Conservation (phyloP, 805 yeast genomes). For the Teunomyces gatunensis region DNA sequence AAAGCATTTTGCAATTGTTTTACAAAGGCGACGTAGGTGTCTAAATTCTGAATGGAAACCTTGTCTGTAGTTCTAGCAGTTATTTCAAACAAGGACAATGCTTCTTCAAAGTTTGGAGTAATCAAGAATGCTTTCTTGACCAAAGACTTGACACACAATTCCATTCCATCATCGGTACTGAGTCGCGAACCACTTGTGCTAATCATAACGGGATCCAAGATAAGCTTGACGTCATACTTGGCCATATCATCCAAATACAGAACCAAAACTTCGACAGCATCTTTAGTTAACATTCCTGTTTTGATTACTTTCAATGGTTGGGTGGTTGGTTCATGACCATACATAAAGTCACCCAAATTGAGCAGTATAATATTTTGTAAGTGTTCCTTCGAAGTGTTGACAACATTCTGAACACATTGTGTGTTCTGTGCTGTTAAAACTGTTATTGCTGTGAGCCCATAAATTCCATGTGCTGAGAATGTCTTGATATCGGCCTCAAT, state of each 20-base stretch:
- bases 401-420: constrained; percentile 41
- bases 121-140: constrained; percentile 55
- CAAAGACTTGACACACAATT: constrained; percentile 40
- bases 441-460: constrained; percentile 73
- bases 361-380: constrained; percentile 50
- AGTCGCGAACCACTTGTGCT: constrained; percentile 73
- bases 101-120: constrained; percentile 79
- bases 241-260: constrained; percentile 32
- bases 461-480: constrained; percentile 69
- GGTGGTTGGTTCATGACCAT: constrained; percentile 18
- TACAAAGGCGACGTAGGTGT: constrained; percentile 31
- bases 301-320: constrained; percentile 60
- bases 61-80: constrained; percentile 18
- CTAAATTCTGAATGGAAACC: constrained; percentile 21
- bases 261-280: constrained; percentile 48
- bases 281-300: constrained; percentile 71
- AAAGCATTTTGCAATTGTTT: constrained; percentile 21
- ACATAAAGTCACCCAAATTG: constrained; percentile 56
- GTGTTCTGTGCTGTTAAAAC: constrained; percentile 83
- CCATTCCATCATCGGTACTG: constrained; percentile 46
- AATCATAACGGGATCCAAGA: constrained; percentile 82
- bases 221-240: constrained; percentile 32
- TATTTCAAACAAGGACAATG: constrained; percentile 38
- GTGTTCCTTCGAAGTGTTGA: constrained; percentile 41
- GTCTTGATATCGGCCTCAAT: constrained; percentile 87